These are phyloP conservation scores for Coleophoma crateriformis DNA, from an alignment of 2,329 filamentous ascomycete genomes.

Conservation along the genomic window DNA sequence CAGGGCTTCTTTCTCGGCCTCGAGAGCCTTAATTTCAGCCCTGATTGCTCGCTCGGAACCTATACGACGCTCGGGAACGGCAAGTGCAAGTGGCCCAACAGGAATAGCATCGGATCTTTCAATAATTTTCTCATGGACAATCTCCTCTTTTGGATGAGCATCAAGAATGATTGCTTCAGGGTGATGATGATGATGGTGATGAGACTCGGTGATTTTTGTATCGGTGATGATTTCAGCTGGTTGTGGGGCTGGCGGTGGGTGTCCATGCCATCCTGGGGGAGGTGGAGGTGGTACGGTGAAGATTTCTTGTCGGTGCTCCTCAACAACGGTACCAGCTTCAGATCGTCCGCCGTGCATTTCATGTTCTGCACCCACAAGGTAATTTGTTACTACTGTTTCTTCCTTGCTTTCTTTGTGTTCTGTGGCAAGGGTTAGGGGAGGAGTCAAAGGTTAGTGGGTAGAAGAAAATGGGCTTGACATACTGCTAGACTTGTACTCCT, in stretches of 20 bases:
- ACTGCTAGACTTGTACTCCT: conserved; percentile 62
- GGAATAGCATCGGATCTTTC: conserved; percentile 22
- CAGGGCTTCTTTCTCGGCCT: conserved; percentile 56
- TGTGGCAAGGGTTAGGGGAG: conserved; percentile 8
- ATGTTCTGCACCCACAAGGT: conserved; percentile 15
- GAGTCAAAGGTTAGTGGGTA: background rate
- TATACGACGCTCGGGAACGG: conserved; percentile 23
- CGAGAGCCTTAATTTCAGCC: conserved; percentile 65
- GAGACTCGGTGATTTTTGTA: conserved; percentile 33
- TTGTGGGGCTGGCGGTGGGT: conserved; percentile 21
- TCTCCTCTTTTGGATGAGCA: conserved; percentile 23
- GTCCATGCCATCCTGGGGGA: conserved; percentile 5
- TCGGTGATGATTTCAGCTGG: conserved; percentile 36
- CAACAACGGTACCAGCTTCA: conserved; percentile 38
- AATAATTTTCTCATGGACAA: conserved; percentile 14
- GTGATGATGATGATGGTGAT: conserved; percentile 20
- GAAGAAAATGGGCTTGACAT: conserved; percentile 18
- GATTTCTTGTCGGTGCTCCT: conserved; percentile 42
- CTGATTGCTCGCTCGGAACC: conserved; percentile 54
- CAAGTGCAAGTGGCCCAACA: conserved; percentile 36
- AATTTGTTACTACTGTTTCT: conserved; percentile 18
- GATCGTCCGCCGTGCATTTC: conserved; percentile 37
- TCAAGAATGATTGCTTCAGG: conserved; percentile 36
- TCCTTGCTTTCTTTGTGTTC: conserved; percentile 5
- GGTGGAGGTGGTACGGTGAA: conserved; percentile 24